Conservation (phyloP, 805 yeast genomes). For the Spathaspora passalidarum region DNA sequence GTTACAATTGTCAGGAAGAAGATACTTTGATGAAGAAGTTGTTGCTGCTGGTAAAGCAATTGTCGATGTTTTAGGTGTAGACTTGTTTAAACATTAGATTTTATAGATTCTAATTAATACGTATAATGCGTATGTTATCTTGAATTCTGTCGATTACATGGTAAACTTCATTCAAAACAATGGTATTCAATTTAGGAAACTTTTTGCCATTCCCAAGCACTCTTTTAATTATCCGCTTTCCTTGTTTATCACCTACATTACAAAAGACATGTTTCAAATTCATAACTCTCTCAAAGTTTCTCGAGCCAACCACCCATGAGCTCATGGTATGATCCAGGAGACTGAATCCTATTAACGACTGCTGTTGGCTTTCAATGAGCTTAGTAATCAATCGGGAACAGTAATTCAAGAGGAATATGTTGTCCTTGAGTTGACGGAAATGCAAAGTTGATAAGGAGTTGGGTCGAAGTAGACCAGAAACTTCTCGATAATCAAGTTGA, state of each 20-base stretch:
- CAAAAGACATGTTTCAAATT: too few relatives aligned
- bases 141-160: too few relatives aligned
- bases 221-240: background rate
- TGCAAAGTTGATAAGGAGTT: background rate
- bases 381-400: background rate
- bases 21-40: constrained; percentile 57
- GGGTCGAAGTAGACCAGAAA: too few relatives aligned
- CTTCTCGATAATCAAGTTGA: too few relatives aligned
- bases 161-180: background rate
- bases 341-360: background rate
- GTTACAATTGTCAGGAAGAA: constrained; percentile 51
- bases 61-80: constrained; percentile 31
- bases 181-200: background rate
- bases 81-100: constrained; percentile 15
- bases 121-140: too few relatives aligned
- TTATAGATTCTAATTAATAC: background rate
- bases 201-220: background rate
- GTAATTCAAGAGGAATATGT: background rate
- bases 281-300: background rate
- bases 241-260: background rate
- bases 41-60: constrained; percentile 45
- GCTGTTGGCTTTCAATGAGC: background rate
- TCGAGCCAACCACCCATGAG: background rate
- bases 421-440: background rate
- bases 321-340: background rate